These are phyloP conservation scores for Boletus vinaceobasis DNA, from an alignment of 768 basidiomycete genomes.

Conservation along the genomic window DNA sequence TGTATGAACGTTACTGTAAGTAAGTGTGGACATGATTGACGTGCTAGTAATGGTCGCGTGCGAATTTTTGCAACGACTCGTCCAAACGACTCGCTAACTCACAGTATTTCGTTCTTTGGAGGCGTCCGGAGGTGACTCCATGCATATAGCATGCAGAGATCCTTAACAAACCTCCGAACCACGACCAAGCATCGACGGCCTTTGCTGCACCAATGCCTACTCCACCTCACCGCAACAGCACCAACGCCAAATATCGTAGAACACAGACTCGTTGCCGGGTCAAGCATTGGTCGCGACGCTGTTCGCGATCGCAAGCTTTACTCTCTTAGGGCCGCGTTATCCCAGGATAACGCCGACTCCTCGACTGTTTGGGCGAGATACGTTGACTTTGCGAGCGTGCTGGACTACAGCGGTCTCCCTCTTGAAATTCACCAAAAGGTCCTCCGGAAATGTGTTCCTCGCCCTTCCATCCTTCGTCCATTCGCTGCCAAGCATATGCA, in stretches of 20 bases:
- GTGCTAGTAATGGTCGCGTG: slow-evolving; percentile 2
- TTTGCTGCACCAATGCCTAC: slow-evolving; percentile 3
- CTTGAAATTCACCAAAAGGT: slow-evolving; percentile 66
- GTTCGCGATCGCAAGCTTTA: slow-evolving; percentile 25
- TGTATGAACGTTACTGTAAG: no score
- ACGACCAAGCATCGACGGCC: slow-evolving; percentile 6
- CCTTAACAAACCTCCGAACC: slow-evolving; percentile 20
- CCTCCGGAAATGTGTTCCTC: slow-evolving; percentile 61
- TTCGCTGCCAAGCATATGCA: slow-evolving; percentile 41
- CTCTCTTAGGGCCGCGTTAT: slow-evolving; percentile 29
- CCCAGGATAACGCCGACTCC: slow-evolving; percentile 34
- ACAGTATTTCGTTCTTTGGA: not conserved
- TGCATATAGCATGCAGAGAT: slow-evolving; percentile 22
- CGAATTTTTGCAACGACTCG: slow-evolving; percentile 8
- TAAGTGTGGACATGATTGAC: not conserved
- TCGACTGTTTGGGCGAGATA: slow-evolving; percentile 66
- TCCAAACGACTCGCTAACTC: not conserved
- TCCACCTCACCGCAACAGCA: slow-evolving; percentile 12
- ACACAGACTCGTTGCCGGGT: slow-evolving; percentile 1
- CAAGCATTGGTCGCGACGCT: slow-evolving; percentile 5
- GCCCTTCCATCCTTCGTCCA: slow-evolving; percentile 43
- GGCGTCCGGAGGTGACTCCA: slow-evolving; percentile 1
- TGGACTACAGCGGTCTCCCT: slow-evolving; percentile 51
- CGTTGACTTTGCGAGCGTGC: slow-evolving; percentile 47
- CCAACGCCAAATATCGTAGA: slow-evolving; percentile 2